These are phyloP conservation scores for Sphagnurus paluster DNA, from an alignment of 1,284 basidiomycete species.

Conservation along the genomic window DNA sequence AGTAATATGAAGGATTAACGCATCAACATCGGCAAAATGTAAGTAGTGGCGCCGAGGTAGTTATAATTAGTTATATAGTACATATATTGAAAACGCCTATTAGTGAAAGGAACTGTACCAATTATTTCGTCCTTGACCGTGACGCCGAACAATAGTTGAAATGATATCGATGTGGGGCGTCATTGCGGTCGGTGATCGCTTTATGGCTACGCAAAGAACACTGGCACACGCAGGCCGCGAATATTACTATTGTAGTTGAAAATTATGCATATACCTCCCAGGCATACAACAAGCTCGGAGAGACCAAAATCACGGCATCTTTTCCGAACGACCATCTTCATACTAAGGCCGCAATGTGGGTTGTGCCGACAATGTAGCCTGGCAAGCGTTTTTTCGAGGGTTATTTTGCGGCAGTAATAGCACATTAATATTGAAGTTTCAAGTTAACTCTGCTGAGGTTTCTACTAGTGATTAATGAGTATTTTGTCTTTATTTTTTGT, in stretches of 20 bases:
- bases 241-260: conserved; percentile 44
- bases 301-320: conserved; percentile 38
- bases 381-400: conserved; percentile 43
- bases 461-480: no score
- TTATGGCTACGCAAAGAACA: conserved; percentile 46
- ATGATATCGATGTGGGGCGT: conserved; percentile 38
- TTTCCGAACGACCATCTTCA: conserved; percentile 51
- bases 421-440: no score
- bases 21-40: no score
- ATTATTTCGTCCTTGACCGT: conserved; percentile 51
- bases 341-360: conserved; percentile 38
- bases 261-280: conserved; percentile 46
- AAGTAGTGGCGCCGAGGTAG: no score
- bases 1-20: no score
- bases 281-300: conserved; percentile 42
- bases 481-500: no score
- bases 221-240: conserved; percentile 38
- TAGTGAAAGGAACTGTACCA: conserved; percentile 46
- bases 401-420: conserved; percentile 35
- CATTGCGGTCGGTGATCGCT: conserved; percentile 39
- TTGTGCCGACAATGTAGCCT: conserved; percentile 46
- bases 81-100: conserved; percentile 46
- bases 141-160: conserved; percentile 50
- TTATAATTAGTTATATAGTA: no score
- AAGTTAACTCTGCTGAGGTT: no score